Percentiles rank a stretch among this genome's conserved stretches.
phyloP scores from a whole-genome alignment of 202 grass and related monocot species.

The Zoysia matrella region DNA sequence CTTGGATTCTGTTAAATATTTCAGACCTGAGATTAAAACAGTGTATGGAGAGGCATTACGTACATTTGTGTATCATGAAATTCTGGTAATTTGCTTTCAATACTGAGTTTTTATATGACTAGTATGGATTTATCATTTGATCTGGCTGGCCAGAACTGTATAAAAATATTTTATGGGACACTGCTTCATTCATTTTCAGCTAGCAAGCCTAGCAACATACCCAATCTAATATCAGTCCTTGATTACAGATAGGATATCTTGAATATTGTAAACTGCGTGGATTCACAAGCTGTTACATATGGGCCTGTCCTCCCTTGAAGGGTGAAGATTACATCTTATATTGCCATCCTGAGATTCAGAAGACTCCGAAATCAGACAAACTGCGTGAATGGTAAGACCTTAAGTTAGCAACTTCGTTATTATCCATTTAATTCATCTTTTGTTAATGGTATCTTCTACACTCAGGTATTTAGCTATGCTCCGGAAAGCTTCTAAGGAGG shows the following conservation, averaged over 20 bases:
- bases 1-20: slow-evolving; percentile 99
- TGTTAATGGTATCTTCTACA: slow-evolving; percentile 37
- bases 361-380: slow-evolving; percentile 99
- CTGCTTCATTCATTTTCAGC: slow-evolving; percentile 10
- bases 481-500: slow-evolving; percentile 86
- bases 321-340: slow-evolving; percentile 99
- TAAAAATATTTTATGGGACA: slow-evolving; percentile 6
- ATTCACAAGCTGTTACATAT: slow-evolving; percentile 99
- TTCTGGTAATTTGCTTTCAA: slow-evolving; percentile 73
- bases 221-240: slow-evolving; percentile 24
- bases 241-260: slow-evolving; percentile 94
- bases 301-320: slow-evolving; percentile 96
- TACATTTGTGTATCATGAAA: slow-evolving; percentile 99
- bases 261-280: slow-evolving; percentile 99
- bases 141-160: slow-evolving; percentile 26
- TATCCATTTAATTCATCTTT: slow-evolving; percentile 20
- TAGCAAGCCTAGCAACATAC: slow-evolving; percentile 21
- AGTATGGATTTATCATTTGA: slow-evolving; percentile 27
- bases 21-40: slow-evolving; percentile 95
- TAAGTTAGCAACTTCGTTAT: slow-evolving; percentile 16
- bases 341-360: slow-evolving; percentile 99
- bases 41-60: slow-evolving; percentile 86
- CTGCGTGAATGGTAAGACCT: slow-evolving; percentile 84
- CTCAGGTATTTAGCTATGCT: slow-evolving; percentile 98
- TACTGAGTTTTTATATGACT: slow-evolving; percentile 15